Percentiles rank a stretch among this genome's conserved stretches.
These are phyloP conservation scores for Drechslera avenae DNA, from an alignment of 2,329 filamentous ascomycete genomes.

Conservation along the genomic window DNA sequence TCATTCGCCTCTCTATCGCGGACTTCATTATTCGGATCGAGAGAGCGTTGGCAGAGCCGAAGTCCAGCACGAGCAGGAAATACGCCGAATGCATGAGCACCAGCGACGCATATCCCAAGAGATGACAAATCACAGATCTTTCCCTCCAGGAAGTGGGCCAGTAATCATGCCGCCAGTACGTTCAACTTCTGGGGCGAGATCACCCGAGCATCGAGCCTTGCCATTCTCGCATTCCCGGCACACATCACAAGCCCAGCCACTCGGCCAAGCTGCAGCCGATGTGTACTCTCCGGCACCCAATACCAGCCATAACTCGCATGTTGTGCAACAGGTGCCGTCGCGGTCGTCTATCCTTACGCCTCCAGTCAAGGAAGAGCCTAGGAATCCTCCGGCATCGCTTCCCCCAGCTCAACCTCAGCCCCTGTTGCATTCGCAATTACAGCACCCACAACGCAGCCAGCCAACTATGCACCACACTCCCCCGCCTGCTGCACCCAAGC, in stretches of 20 bases:
- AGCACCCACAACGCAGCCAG: slow-evolving; percentile 29
- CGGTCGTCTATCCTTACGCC: slow-evolving; percentile 36
- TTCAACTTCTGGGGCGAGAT: slow-evolving; percentile 30
- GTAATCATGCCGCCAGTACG: slow-evolving; percentile 35
- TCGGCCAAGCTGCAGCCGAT: slow-evolving; percentile 30
- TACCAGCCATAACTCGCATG: slow-evolving; percentile 13
- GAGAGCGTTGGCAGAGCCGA: slow-evolving; percentile 32
- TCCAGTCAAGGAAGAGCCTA: slow-evolving; percentile 43
- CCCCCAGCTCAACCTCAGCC: slow-evolving; percentile 29
- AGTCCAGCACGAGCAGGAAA: slow-evolving; percentile 39
- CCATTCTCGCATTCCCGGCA: slow-evolving; percentile 38
- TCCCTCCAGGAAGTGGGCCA: slow-evolving; percentile 24
- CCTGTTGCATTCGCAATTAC: slow-evolving; percentile 27
- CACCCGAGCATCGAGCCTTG: slow-evolving; percentile 40
- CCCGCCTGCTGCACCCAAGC: slow-evolving; percentile 29
- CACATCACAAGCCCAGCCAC: slow-evolving; percentile 30
- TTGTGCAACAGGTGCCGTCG: slow-evolving; percentile 29
- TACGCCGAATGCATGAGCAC: slow-evolving; percentile 36
- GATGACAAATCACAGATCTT: slow-evolving; percentile 33
- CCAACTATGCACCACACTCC: slow-evolving; percentile 24
- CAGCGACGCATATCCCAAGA: slow-evolving; percentile 42
- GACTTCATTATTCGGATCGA: slow-evolving; percentile 35
- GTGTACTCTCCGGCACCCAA: slow-evolving; percentile 25
- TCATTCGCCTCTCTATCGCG: slow-evolving; percentile 33
- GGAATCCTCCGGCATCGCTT: slow-evolving; percentile 30